phyloP scores from a whole-genome alignment of 352 stramenopile species.

The Globisporangium cystogenes region DNA sequence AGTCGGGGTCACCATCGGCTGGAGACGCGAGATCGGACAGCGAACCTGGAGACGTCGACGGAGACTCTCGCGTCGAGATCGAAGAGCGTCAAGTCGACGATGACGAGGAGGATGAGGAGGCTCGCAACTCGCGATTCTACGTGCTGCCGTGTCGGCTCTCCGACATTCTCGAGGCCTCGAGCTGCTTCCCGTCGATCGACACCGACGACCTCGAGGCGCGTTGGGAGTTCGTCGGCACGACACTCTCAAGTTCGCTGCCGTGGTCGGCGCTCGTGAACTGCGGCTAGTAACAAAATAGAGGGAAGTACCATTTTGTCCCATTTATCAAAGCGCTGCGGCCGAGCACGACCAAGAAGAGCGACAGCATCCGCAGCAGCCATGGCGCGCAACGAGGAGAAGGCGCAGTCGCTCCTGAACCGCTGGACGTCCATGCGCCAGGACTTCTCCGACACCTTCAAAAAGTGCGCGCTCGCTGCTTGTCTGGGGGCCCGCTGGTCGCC shows the following conservation, averaged over 20 bases:
- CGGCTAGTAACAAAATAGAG: not conserved
- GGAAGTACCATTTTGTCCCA: not conserved
- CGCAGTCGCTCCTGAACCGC: conserved; percentile 97
- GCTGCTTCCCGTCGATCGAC: not conserved
- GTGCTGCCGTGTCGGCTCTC: conserved; percentile 7
- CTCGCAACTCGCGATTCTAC: not conserved
- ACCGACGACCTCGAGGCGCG: conserved; percentile 4
- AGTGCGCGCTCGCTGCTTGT: conserved; percentile 41
- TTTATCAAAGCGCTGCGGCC: not conserved
- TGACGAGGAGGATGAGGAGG: too few relatives aligned
- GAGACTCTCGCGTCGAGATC: not conserved
- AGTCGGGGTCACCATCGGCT: not conserved
- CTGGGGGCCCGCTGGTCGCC: not conserved
- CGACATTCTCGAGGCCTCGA: conserved; percentile 4
- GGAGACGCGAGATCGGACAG: not conserved
- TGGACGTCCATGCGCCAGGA: conserved; percentile 97
- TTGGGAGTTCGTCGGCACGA: conserved; percentile 8
- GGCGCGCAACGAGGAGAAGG: conserved; percentile 98
- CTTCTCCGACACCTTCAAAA: conserved; percentile 80
- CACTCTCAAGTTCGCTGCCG: conserved; percentile 6
- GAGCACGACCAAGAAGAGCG: too few relatives aligned
- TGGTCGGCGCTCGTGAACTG: conserved; percentile 11
- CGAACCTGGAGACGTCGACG: not conserved
- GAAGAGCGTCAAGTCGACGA: not conserved
- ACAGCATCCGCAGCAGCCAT: conserved; percentile 47